phyloP scores from a whole-genome alignment of 208 protist species.

The Acanthamoeba sp. region DNA sequence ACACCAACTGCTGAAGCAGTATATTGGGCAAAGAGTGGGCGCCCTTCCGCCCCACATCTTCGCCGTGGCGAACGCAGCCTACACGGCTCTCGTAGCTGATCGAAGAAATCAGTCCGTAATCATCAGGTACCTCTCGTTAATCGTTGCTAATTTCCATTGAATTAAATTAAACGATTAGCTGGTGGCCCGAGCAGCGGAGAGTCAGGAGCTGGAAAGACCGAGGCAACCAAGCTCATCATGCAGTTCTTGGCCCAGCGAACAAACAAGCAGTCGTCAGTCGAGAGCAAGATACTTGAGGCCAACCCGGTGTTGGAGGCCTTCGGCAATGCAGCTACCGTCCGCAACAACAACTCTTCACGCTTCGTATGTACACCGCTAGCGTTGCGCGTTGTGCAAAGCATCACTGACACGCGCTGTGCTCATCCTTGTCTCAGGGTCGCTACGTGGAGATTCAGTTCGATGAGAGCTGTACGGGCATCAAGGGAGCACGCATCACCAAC shows the following conservation, averaged over 20 bases:
- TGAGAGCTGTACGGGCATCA: constrained; percentile 75
- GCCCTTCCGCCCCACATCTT: constrained; percentile 85
- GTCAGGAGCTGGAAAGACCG: constrained; percentile 89
- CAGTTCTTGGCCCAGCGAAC: constrained; percentile 85
- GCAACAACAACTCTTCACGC: constrained; percentile 90
- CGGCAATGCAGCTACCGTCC: constrained; percentile 86
- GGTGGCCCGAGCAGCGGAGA: constrained; percentile 83
- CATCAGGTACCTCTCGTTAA: constrained; percentile 76
- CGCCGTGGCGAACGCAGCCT: constrained; percentile 82
- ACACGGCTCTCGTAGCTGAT: constrained; percentile 78
- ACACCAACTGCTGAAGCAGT: constrained; percentile 80
- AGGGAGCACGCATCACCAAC: constrained; percentile 79
- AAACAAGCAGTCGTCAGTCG: background rate
- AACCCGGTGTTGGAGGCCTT: constrained; percentile 86
- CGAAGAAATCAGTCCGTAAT: constrained; percentile 83
- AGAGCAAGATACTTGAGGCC: constrained; percentile 86
- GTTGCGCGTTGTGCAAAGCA: background rate
- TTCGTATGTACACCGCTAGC: constrained; percentile 79
- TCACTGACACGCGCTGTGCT: background rate
- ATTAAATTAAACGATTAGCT: background rate
- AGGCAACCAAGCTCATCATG: constrained; percentile 90
- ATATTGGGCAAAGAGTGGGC: constrained; percentile 75
- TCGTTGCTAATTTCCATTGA: background rate
- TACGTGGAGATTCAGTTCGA: constrained; percentile 86
- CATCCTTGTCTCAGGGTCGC: constrained; percentile 77